Percentiles rank a stretch among this genome's conserved stretches.
Conservation (phyloP, 2,329 filamentous ascomycete species). For the Fusarium cicatricum region DNA sequence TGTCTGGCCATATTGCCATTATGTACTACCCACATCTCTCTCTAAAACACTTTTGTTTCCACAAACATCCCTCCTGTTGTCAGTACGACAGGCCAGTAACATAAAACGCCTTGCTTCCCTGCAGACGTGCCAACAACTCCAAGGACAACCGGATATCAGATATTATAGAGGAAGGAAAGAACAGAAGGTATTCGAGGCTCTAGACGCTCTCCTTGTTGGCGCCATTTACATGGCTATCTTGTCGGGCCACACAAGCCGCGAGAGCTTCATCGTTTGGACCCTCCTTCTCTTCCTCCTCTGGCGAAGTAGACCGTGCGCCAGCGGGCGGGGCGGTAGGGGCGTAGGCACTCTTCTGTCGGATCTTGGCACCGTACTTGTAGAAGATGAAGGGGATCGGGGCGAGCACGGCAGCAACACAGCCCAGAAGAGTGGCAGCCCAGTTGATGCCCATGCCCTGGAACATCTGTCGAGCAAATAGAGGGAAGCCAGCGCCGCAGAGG, state of each 20-base stretch:
- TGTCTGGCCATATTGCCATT: too few relatives aligned
- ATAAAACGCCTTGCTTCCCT: too few relatives aligned
- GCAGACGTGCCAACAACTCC: too few relatives aligned
- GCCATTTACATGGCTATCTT: constrained; percentile 27
- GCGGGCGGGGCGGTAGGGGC: constrained; percentile 55
- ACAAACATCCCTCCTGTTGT: too few relatives aligned
- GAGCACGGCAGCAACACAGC: constrained; percentile 64
- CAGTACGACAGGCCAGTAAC: too few relatives aligned
- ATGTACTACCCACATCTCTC: too few relatives aligned
- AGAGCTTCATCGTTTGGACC: constrained; percentile 31
- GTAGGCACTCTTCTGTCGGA: constrained; percentile 63
- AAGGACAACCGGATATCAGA: background rate
- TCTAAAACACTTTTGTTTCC: too few relatives aligned
- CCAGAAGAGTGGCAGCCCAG: constrained; percentile 68
- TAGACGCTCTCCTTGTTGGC: constrained; percentile 37
- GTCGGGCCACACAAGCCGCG: constrained; percentile 31
- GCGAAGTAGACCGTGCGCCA: constrained; percentile 10
- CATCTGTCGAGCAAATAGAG: constrained; percentile 79
- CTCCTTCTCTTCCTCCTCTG: constrained; percentile 34
- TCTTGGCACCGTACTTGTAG: constrained; percentile 65
- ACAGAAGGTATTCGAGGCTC: background rate
- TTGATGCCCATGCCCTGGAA: constrained; percentile 69
- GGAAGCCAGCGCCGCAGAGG: constrained; percentile 79
- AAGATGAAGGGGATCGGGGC: constrained; percentile 71
- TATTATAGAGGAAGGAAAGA: background rate